Evolutionary conservation across 2,329 filamentous ascomycete genomes (phyloP), one percentile per base, ranked within the genome.

Genomic region (Tricladium varicosporioides): DNA sequence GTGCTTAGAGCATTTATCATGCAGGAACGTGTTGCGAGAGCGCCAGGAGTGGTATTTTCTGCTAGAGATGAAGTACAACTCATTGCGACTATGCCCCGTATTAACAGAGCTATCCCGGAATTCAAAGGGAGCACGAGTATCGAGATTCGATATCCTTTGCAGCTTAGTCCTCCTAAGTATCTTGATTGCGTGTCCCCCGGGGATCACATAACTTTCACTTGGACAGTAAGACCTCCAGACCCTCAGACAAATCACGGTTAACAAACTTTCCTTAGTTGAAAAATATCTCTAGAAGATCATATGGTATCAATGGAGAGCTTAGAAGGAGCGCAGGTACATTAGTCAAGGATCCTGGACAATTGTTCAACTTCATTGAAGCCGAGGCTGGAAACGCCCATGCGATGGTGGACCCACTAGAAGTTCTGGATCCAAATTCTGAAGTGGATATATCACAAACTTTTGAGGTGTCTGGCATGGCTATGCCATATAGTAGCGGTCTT

Each of bases 371-470:
- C 51, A 53, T 44, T 36, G 14, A 53, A 45, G 51, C 45, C 18
- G 45, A 47, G 8, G n/a, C 33, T 32, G 51, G 43, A 3, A 53
- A 54, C 16, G 50, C 49, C 14, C 45, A 58, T 11, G 55, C 44
- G 16, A 51, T 51, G 9, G 47, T 32, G 2, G 55, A 58, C 49
- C 45, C 48, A 27, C 40, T 58, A 2, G 22, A 27, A 5, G 50
- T 54, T 22, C 53, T 58, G 27, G 55, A 58, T 45, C 46, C 55
- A 13, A 45, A 46, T 16, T 44, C 36, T 16, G 33, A 46, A 19
- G 19, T 58, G 19, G 43, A 36, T 46, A 58, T 58, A 14, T 47
- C 54, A 15, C 56, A 58, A 51, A 51, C 54, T 19, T 58, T 58
- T 43, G 54, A 19, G 10, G 56, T 58, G 4, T 40, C 48, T 16